A percentile compares a stretch with the other conserved stretches of the same genome.
These are phyloP conservation scores for Coelastrella sp. DNA, from an alignment of 139 green algal species.

Conservation along the genomic window DNA sequence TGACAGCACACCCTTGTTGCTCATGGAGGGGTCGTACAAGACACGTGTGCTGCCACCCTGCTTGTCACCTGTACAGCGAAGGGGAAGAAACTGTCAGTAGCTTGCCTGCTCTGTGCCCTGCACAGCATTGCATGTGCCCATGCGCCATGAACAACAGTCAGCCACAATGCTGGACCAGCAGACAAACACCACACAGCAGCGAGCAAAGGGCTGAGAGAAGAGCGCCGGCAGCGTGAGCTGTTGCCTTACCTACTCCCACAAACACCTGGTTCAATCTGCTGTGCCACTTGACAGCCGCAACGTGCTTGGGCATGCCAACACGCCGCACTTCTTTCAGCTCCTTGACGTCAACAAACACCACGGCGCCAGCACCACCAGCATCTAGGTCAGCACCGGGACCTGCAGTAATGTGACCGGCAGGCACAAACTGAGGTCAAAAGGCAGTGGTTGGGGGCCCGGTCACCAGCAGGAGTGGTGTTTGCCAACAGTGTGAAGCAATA, in stretches of 20 bases:
- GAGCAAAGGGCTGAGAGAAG: slow-evolving; percentile 50
- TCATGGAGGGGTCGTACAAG: slow-evolving; percentile 87
- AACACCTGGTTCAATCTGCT: slow-evolving; percentile 95
- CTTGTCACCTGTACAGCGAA: slow-evolving; percentile 23
- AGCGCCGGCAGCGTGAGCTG: too few relatives aligned
- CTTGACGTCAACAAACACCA: slow-evolving; percentile 64
- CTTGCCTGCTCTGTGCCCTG: too few relatives aligned
- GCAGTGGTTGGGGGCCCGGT: too few relatives aligned
- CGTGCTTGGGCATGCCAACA: slow-evolving; percentile 54
- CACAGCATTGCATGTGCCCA: neutral
- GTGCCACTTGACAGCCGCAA: slow-evolving; percentile 89
- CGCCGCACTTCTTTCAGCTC: slow-evolving; percentile 62
- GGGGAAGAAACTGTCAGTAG: too few relatives aligned
- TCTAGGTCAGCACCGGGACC: slow-evolving; percentile 71
- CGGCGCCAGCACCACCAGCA: slow-evolving; percentile 50
- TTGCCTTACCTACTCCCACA: slow-evolving; percentile 73
- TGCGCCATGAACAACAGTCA: neutral
- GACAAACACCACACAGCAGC: slow-evolving; percentile 74
- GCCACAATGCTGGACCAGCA: slow-evolving; percentile 15
- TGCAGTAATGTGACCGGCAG: slow-evolving; percentile 40
- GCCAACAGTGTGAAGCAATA: too few relatives aligned
- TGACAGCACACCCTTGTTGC: slow-evolving; percentile 82
- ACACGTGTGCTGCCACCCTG: slow-evolving; percentile 68
- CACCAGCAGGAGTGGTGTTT: too few relatives aligned
- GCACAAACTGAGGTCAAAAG: too few relatives aligned